Base-by-base conservation (phyloP, 2,329 filamentous ascomycete genomes). In the Metarhizium robertsii region DNA sequence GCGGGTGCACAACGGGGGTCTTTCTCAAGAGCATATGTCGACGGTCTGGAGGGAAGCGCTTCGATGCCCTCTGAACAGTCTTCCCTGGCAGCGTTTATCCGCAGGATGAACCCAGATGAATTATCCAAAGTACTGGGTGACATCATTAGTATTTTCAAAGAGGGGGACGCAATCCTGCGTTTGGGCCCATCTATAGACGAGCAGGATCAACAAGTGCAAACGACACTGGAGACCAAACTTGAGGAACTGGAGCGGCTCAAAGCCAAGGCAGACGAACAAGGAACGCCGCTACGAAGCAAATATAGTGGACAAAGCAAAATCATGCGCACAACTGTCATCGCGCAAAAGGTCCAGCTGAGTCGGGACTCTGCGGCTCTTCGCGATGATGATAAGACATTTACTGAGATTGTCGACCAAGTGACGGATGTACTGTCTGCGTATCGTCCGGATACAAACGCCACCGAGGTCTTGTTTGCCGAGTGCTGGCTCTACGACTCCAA, bases 281-380 rank as follows among this genome's bases (percentile, higher is more conserved):
- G 75, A 10, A 74, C 73, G 42, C 70, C 76, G 4, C 76, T 95
- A 34, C 84, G 85, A 59, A 95, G 86, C 71, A 86, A 86, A 66
- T 88, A 94, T 68, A 86, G 86, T 62, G 79, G 86, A 11, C 85
- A 86, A 60, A 81, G 80, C 70, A 85, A 83, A 60, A 83, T 87
- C 47, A 71, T 90, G 45, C 79, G 90, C 48, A 90, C 88, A 1
- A 92, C 89, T 0, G 83, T 92, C 36, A 83, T 92, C 52, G 88
- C 88, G 16, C 88, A 92, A 65, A 88, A 88, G 66, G 88, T 94
- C 18, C 85, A 91, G 64, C 76, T 94, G 45, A 90, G 86, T 70
- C 87, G 84, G 59, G 85, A 91, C 66, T 85, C 85, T 61, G 84
- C 87, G 1, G 76, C 80, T 3, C 76, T 92, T 32, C 88, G 86